Evolutionary conservation across 495 filamentous ascomycete genomes (phyloP), one percentile per base, ranked within the genome.

Genomic region (Margaritispora aquatica): DNA sequence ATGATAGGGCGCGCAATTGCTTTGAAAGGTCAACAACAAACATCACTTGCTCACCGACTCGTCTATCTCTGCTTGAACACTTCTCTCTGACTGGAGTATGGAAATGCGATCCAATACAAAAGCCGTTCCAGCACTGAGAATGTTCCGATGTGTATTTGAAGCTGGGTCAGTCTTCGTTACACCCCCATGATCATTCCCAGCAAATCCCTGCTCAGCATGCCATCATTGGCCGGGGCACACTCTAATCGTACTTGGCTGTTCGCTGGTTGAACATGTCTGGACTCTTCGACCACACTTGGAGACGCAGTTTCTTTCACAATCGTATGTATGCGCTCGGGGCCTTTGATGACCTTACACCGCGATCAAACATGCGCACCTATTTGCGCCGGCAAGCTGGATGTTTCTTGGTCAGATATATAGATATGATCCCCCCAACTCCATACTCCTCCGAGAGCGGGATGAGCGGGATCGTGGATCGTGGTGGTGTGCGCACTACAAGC

Each of bases 181-280:
- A 44, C 38, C 38, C 56, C 55, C 64, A 55, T 60, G 58, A 58
- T 54, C 61, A 48, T 44, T 34, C 46, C 36, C 57, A 44, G 49
- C 54, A 26, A 31, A 68, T 68, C 65, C 65, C 54, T 64, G 65
- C 59, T 34, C 55, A 59, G 65, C 62, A 64, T 61, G 51, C 47
- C 59, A 58, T 65, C 65, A 68, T 65, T 65, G 65, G 62, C 58
- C 55, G 56, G 57, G 20, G 26, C 29, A 49, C 41, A 46, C 46
- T 59, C 54, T 57, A 55, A 56, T 63, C 61, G 64, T 54, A 66
- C 60, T 63, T 61, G 60, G 61, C 63, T 58, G n/a, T 60, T 57
- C 57, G 48, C 59, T 49, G 47, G 26, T 58, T 54, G 47, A 62
- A n/a, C 54, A 55, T 66, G 63, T 66, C 64, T 63, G 15, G 38